Base-by-base conservation (phyloP, 225 moss, liverwort and hornwort genomes). In the Neckera pumila region DNA sequence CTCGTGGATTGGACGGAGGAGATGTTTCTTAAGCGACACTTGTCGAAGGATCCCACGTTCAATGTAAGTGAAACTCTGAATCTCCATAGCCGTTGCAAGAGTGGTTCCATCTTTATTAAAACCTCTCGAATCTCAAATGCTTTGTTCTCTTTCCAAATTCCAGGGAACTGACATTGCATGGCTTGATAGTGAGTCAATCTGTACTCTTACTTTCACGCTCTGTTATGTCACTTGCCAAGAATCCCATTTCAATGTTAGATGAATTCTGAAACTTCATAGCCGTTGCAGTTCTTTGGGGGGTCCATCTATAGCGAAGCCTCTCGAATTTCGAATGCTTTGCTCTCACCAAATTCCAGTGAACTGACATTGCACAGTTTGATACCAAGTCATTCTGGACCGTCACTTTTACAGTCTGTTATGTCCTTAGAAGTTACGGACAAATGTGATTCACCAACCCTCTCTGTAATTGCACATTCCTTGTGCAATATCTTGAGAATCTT, bases 1-100 rank as follows among this genome's bases (percentile, higher is more conserved):
- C 92, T 94, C 36, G 74, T 82, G 40, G 94, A 91, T 72, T 94
- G 94, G 94, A 86, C 90, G 4, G 87, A 91, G 30, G 93, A 88
- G 10, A 95, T 95, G 79, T 97, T 81, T 49, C 12, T 69, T n/a
- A 81, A 20, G 18, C 74, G 91, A 25, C 87, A 87, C 2, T 77
- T 94, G 85, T 57, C 94, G 20, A 65, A 90, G 38, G 74, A 93
- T 40, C 75, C 87, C 42, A 82, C 88, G 9, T 14, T 90, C 69
- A 88, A 88, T 89, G 94, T 90, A 93, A 83, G 90, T 75, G 40
- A 1, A 56, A 30, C 14, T 57, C 59, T 70, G 38, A 27, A 67
- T 16, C 59, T 58, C 67, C 56, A 36, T 27, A 30, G 58, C 51
- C 56, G 14, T 62, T 62, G 20, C 15, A 15, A 30, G 16, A 4